A percentile compares a stretch with the other conserved stretches of the same genome.
These are phyloP conservation scores for Paxillus involutus DNA, from an alignment of 768 basidiomycete genomes.

Conservation along the genomic window DNA sequence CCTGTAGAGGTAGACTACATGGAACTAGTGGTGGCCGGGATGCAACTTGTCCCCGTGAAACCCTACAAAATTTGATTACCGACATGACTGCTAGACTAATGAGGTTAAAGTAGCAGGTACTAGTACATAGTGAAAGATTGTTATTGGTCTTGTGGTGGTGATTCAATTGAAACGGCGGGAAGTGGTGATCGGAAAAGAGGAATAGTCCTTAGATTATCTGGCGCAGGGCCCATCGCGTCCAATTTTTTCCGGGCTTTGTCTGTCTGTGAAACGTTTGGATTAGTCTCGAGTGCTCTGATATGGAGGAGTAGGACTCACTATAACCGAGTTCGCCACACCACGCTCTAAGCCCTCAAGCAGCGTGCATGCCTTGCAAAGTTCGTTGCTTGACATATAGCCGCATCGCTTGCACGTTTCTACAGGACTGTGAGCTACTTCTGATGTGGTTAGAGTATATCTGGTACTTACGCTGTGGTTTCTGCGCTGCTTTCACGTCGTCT, in stretches of 20 bases:
- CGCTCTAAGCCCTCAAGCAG: slow-evolving; percentile 88
- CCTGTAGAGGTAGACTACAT: background rate
- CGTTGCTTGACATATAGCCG: slow-evolving; percentile 94
- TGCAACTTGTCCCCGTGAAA: background rate
- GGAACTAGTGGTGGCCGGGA: slow-evolving; percentile 1
- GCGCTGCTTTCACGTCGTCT: slow-evolving; percentile 79
- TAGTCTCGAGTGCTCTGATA: background rate
- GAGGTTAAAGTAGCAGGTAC: too few species aligned
- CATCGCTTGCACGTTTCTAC: slow-evolving; percentile 89
- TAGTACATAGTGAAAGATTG: background rate
- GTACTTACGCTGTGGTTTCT: slow-evolving; percentile 80
- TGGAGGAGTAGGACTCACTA: slow-evolving; percentile 42
- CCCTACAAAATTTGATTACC: background rate
- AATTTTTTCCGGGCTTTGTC: slow-evolving; percentile 66
- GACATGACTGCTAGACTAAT: too few species aligned
- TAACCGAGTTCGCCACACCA: slow-evolving; percentile 65
- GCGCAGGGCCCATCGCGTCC: slow-evolving; percentile 55
- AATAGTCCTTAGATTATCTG: slow-evolving; percentile 74
- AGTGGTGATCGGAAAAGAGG: slow-evolving; percentile 60
- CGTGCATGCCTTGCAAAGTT: slow-evolving; percentile 94
- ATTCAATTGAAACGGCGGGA: slow-evolving; percentile 42
- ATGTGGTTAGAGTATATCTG: background rate
- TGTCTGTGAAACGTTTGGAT: slow-evolving; percentile 44
- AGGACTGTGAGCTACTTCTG: background rate
- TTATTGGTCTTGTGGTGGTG: slow-evolving; percentile 17